A percentile compares a stretch with the other conserved stretches of the same genome.
These are phyloP conservation scores for Podaxis carcinomalis DNA, from an alignment of 768 basidiomycete species.

Conservation along the genomic window DNA sequence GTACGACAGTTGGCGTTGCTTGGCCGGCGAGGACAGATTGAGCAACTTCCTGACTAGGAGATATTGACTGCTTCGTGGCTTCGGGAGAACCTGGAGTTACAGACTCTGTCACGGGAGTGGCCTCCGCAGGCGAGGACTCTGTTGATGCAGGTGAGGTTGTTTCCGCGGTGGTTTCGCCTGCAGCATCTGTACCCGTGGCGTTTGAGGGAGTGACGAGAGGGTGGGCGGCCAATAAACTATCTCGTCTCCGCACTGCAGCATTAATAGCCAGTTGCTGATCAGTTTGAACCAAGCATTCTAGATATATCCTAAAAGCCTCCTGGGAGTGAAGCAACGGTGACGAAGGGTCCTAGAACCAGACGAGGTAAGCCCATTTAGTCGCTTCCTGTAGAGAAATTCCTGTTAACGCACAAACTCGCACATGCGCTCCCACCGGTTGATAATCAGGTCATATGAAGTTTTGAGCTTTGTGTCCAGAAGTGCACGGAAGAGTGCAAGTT, in stretches of 20 bases:
- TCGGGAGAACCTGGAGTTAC: slow-evolving; percentile 10
- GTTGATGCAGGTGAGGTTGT: slow-evolving; percentile 6
- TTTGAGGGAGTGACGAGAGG: slow-evolving; percentile 15
- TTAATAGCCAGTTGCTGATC: slow-evolving; percentile 54
- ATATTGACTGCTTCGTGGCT: slow-evolving; percentile 12
- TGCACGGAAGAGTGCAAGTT: slow-evolving; percentile 66
- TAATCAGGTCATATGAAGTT: slow-evolving; percentile 66
- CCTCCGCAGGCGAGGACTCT: slow-evolving; percentile 14
- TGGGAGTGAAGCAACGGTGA: slow-evolving; percentile 71
- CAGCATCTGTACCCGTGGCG: neutral
- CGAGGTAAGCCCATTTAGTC: slow-evolving; percentile 11
- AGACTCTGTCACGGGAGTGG: slow-evolving; percentile 14
- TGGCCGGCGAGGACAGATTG: slow-evolving; percentile 41
- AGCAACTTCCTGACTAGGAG: slow-evolving; percentile 40
- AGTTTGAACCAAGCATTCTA: slow-evolving; percentile 59
- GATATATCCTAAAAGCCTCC: slow-evolving; percentile 72
- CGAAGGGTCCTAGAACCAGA: slow-evolving; percentile 47
- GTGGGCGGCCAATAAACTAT: slow-evolving; percentile 49
- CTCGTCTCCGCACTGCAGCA: slow-evolving; percentile 65
- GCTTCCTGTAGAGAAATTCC: neutral
- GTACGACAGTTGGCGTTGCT: slow-evolving; percentile 15
- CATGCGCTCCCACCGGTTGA: slow-evolving; percentile 80
- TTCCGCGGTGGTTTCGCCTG: slow-evolving; percentile 3
- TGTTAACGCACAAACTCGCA: slow-evolving; percentile 68
- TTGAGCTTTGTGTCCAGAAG: slow-evolving; percentile 60